Base-by-base conservation (phyloP, 768 basidiomycete species). In the Sarcomyxa edulis region DNA sequence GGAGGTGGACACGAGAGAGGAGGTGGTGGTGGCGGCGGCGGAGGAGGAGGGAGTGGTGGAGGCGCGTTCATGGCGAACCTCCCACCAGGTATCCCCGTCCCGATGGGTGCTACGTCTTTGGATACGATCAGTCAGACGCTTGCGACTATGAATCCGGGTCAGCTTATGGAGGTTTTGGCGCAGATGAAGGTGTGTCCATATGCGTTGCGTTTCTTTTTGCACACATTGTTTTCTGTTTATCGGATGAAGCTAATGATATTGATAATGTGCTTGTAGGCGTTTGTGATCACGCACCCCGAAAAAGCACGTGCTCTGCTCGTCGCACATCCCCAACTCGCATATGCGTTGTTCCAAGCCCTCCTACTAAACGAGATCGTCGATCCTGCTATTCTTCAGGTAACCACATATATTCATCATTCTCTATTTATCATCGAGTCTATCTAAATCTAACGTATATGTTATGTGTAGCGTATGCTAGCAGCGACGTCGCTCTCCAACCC, bases 321-420 rank as follows among this genome's bases (percentile, higher is more conserved):
- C 18, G 71, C 80, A 12, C 84, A 97, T 50, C 96, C 96, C 12
- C 95, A 98, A 62, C 74, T 96, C 4, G 85, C 92, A 2, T 98
- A 97, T 58, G 96, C 96, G 4, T 72, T 98, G 10, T 96, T 98
- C 69, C 94, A 97, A 62, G 86, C 90, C 0, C 74, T 99, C 46
- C 66, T 98, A 7, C 64, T 97, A 33, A 90, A 94, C 72, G 89
- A 93, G 51, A 89, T 98, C 12, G 88, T 98, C 27, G 93, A 97
- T 48, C 76, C 87, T 3, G 75, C 78, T 4, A 79, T 96, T 33
- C 69, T 99, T 3, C 78, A 88, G 43, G 46, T 37, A 28, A 33
- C 20, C 19, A 6, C 26, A 7, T 6, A 14, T 28, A 15, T 12
- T 18, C 9, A 20, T 20, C 20, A 7, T 7, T 15, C 19, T 21